Percentiles rank a stretch among this genome's conserved stretches.
These are phyloP conservation scores for Carex parvula DNA, from an alignment of 176 grass and related monocot species.

Conservation along the genomic window DNA sequence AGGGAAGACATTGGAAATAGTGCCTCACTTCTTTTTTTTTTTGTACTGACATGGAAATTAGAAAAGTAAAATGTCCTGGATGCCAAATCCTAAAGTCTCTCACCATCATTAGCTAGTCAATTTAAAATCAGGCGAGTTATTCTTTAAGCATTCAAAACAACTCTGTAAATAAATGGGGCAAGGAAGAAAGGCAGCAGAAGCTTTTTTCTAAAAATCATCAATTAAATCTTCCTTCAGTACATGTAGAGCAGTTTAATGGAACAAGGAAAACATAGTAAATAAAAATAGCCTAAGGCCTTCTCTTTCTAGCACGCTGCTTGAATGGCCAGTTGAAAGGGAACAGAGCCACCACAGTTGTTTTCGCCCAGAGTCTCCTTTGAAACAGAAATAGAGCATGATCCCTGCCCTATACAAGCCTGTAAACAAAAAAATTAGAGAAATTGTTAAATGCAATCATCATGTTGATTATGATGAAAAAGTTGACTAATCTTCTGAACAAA, in stretches of 20 bases:
- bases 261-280: background rate
- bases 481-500: background rate
- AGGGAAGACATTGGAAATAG: background rate
- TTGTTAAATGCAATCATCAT: background rate
- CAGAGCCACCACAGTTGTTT: background rate
- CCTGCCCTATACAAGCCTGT: conserved; percentile 27
- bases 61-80: background rate
- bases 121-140: background rate
- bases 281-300: background rate
- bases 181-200: background rate
- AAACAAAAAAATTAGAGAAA: background rate
- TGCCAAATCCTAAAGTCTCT: background rate
- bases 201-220: background rate
- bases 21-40: background rate
- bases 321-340: conserved; percentile 9
- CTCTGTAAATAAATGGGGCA: background rate
- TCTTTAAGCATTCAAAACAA: background rate
- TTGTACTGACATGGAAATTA: background rate
- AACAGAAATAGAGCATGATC: conserved; percentile 12
- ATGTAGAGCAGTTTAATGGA: background rate
- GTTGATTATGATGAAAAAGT: background rate
- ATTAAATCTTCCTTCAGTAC: background rate
- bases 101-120: background rate
- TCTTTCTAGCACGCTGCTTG: conserved; percentile 13
- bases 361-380: conserved; percentile 10